Conservation (phyloP, 257 asterid species). For the Echium plantagineum region DNA sequence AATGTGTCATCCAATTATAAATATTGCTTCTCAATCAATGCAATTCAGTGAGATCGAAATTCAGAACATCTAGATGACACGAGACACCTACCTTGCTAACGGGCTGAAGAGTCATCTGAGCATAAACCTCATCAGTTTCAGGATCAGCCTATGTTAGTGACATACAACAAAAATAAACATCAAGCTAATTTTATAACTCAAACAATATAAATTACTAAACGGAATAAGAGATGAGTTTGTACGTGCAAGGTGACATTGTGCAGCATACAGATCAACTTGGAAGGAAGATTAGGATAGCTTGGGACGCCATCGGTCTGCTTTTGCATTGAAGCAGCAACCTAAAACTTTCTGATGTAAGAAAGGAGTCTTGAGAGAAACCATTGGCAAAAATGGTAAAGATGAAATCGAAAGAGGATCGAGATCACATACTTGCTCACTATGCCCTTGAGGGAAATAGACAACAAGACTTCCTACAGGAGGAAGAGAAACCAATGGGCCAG, state of each 20-base stretch:
- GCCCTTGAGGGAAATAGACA: constrained; percentile 96
- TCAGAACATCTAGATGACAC: constrained; percentile 3
- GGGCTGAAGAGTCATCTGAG: constrained; percentile 97
- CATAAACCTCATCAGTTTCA: constrained; percentile 95
- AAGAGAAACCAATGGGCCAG: constrained; percentile 87
- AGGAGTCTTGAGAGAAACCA: constrained; percentile 1
- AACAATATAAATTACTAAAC: background rate
- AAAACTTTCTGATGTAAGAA: constrained; percentile 8
- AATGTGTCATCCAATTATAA: background rate
- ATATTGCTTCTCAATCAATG: background rate
- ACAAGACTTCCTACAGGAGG: constrained; percentile 98
- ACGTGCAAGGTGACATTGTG: constrained; percentile 93
- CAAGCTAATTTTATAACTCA: background rate
- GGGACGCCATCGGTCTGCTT: constrained; percentile 79
- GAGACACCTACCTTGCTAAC: constrained; percentile 44
- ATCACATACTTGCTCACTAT: constrained; percentile 78
- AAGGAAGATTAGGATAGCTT: constrained; percentile 88
- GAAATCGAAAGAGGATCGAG: background rate
- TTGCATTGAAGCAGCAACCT: constrained; percentile 99
- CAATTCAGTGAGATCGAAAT: background rate
- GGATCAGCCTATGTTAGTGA: constrained; percentile 61
- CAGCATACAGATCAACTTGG: constrained; percentile 76
- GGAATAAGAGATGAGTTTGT: constrained; percentile 14
- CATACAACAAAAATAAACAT: background rate
- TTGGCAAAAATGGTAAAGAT: background rate